Conservation (phyloP, 1,284 basidiomycete genomes). For the Leccinum fuscescens region DNA sequence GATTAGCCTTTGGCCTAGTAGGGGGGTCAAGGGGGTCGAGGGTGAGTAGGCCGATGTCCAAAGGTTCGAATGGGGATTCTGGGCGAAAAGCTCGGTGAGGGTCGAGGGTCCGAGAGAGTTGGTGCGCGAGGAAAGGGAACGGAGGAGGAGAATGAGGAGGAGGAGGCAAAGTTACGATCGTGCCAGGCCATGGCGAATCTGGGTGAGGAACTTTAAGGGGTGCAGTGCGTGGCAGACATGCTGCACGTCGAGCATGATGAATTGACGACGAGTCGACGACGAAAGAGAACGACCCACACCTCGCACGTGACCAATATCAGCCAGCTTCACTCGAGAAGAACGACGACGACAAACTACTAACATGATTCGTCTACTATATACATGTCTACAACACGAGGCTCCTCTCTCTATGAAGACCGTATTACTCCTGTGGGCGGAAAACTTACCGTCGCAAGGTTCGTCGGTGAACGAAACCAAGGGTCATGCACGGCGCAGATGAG, state of each 20-base stretch:
- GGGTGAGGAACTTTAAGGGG: slow-evolving; percentile 18
- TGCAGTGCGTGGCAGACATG: slow-evolving; percentile 32
- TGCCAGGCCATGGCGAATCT: neutral
- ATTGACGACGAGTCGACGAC: neutral
- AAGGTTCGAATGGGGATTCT: slow-evolving; percentile 21
- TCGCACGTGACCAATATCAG: slow-evolving; percentile 28
- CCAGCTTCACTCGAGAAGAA: neutral
- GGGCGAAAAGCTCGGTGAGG: slow-evolving; percentile 7
- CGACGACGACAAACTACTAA: neutral
- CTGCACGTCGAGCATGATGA: slow-evolving; percentile 23
- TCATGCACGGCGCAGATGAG: slow-evolving; percentile 14
- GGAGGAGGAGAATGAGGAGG: slow-evolving; percentile 16
- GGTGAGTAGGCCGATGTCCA: slow-evolving; percentile 18
- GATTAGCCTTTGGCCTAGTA: slow-evolving; percentile 7
- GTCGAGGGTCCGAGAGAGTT: slow-evolving; percentile 10
- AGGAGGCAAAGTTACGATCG: neutral
- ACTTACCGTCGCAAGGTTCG: slow-evolving; percentile 13
- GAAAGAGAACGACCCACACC: slow-evolving; percentile 7
- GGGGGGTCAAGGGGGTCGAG: slow-evolving; percentile 1
- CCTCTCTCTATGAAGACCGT: slow-evolving; percentile 28
- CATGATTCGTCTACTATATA: slow-evolving; percentile 12
- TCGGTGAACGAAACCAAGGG: slow-evolving; percentile 21
- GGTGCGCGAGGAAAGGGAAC: slow-evolving; percentile 20
- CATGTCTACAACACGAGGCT: slow-evolving; percentile 23
- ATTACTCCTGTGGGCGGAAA: slow-evolving; percentile 25